Conservation (phyloP, 2,329 filamentous ascomycete species). For the Didymosphaeria variabile region DNA sequence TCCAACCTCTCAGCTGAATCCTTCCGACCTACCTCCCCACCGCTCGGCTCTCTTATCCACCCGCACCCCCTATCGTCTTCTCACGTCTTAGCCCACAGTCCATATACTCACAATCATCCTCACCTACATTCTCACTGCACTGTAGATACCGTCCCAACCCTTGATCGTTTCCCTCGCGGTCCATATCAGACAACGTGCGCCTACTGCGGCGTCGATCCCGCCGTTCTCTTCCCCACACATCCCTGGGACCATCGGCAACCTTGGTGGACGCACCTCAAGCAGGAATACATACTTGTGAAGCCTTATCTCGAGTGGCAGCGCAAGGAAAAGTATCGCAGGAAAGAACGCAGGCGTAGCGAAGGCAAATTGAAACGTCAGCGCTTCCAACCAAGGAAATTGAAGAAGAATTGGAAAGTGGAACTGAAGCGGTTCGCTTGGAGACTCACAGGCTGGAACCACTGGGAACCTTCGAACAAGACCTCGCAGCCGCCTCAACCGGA, state of each 20-base stretch:
- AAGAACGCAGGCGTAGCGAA: neutral
- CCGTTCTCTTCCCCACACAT: conserved; percentile 6
- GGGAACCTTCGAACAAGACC: neutral
- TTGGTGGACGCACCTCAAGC: neutral
- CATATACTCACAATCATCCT: neutral
- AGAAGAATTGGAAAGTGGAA: neutral
- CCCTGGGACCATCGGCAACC: conserved; percentile 4
- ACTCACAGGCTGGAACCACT: neutral
- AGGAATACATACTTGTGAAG: neutral
- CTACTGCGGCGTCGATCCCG: conserved; percentile 11
- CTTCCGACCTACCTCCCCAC: neutral
- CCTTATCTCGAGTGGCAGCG: conserved; percentile 8
- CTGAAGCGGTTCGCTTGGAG: neutral
- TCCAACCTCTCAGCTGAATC: neutral
- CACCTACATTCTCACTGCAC: neutral
- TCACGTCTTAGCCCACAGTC: neutral
- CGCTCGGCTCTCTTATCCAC: neutral
- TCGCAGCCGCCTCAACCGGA: neutral
- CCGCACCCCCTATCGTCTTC: neutral
- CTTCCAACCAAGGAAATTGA: neutral
- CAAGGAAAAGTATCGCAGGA: conserved; percentile 5
- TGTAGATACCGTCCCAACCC: neutral
- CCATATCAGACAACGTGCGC: neutral
- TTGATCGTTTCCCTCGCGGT: neutral
- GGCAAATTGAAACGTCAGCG: neutral